Evolutionary conservation across 495 filamentous ascomycete genomes (phyloP), one percentile per base, ranked within the genome.

Genomic region (Aspergillus diversus): DNA sequence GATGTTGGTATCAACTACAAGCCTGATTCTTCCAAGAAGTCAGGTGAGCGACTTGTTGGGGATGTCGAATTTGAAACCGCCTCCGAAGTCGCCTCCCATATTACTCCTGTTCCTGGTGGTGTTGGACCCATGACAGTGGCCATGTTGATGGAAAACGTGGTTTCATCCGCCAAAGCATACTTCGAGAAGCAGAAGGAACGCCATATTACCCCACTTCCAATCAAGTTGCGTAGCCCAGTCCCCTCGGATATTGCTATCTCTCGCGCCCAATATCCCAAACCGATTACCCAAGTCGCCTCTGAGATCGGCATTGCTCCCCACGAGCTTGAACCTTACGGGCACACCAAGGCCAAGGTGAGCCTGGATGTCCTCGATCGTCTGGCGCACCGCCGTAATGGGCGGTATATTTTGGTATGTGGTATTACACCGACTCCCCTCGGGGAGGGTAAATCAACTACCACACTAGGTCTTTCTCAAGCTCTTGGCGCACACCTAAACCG

Each of bases 381-480:
- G 9, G 82, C 86, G 21, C 93, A 99, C 66, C 90, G 95, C 43
- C 86, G 86, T 53, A 88, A 99, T 71, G 95, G 95, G 33, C 86
- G 88, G 59, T 99, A 99, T 71, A 83, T 99, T 66, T 82, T 99
- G 34, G 90, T 99, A 34, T 91, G 91, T 56, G 95, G 95, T 68
- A 98, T 99, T 63, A 99, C 95, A 0, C 95, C 95, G 2, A 99
- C 95, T 11, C 95, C 95, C n/a, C 84, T 99, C 5, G 95, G 95
- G 56, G 95, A 99, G 79, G 95, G 95, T 62, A 99, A 99, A 75
- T 98, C 95, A 7, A 99, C 95, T 2, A 99, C 95, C n/a, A 99
- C 95, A 13, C 87, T 99, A 80, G 95, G 95, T 70, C 81, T 99
- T 49, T 90, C 92, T 32, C 95, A 99, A 75, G 95, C 95, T n/a